Evolutionary conservation across 306 rosid genomes (phyloP).

Genomic region (Elaeagnus macrophylla): DNA sequence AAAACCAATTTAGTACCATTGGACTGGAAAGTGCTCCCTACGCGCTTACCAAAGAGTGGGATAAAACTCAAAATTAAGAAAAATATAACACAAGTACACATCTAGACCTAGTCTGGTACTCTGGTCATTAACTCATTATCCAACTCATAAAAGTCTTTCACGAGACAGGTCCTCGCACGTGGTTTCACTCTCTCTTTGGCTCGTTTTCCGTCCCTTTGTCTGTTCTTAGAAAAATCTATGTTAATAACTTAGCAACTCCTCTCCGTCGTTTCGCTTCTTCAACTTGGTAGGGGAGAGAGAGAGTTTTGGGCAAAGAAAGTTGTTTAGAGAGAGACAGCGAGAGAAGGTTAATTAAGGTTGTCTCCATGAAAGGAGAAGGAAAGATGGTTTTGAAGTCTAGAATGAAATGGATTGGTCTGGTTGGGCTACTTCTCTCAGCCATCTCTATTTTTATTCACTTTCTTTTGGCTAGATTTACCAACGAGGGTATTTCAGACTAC

Average conservation of each 20-base stretch:
- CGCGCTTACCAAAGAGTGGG: no score
- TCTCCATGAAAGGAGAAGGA: slow-evolving; percentile 71
- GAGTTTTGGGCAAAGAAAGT: background rate
- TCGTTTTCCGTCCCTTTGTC: no score
- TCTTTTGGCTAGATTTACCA: slow-evolving; percentile 76
- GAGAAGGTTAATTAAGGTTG: slow-evolving; percentile 2
- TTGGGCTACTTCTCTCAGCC: slow-evolving; percentile 81
- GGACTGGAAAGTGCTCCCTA: no score
- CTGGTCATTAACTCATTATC: no score
- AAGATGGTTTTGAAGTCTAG: slow-evolving; percentile 73
- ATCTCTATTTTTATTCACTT: slow-evolving; percentile 76
- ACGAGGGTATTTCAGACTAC: slow-evolving; percentile 51
- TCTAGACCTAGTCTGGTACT: no score
- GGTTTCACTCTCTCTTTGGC: slow-evolving; percentile 18
- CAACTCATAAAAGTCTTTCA: background rate
- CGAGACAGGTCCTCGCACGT: slow-evolving; percentile 31
- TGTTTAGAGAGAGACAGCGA: background rate
- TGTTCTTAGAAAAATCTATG: slow-evolving; percentile 2
- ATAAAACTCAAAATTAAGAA: no score
- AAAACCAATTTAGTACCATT: no score
- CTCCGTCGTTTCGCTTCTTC: slow-evolving; percentile 12
- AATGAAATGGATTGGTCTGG: slow-evolving; percentile 86
- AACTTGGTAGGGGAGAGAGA: slow-evolving; percentile 8
- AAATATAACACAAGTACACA: no score
- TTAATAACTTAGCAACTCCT: slow-evolving; percentile 10